Conservation (phyloP, 164 flowering plant species). For the Liriodendron chinense region DNA sequence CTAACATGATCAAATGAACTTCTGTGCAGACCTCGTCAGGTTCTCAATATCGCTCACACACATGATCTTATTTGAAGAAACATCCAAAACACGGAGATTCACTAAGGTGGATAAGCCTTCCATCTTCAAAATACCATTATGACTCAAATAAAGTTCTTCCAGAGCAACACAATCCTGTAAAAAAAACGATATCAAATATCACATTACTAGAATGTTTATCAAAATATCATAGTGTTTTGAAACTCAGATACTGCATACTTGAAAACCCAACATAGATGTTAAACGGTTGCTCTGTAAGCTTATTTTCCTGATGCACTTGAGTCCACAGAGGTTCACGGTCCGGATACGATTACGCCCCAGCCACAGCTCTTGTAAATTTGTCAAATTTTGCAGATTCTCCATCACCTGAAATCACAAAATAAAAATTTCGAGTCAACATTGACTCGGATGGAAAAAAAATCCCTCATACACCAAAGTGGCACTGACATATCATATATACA, state of each 20-base stretch:
- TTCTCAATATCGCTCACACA: slow-evolving; percentile 65
- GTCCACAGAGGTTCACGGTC: slow-evolving; percentile 72
- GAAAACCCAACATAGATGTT: slow-evolving; percentile 85
- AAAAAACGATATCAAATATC: neutral
- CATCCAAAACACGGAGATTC: slow-evolving; percentile 81
- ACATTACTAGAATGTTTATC: neutral
- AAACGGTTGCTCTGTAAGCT: slow-evolving; percentile 97
- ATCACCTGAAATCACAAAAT: slow-evolving; percentile 53
- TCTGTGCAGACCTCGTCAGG: slow-evolving; percentile 45
- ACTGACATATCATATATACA: too few relatives aligned
- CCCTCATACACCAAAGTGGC: neutral
- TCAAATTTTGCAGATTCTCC: slow-evolving; percentile 73
- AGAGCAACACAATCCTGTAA: slow-evolving; percentile 81
- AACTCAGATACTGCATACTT: slow-evolving; percentile 39
- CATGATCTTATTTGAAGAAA: slow-evolving; percentile 83
- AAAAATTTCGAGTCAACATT: neutral
- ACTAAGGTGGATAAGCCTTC: slow-evolving; percentile 80
- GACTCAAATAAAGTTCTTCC: slow-evolving; percentile 95
- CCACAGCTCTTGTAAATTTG: slow-evolving; percentile 87
- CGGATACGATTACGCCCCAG: slow-evolving; percentile 87
- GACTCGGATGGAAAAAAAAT: neutral
- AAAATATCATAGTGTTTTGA: neutral
- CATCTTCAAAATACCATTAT: slow-evolving; percentile 92
- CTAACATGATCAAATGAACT: neutral
- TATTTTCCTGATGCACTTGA: slow-evolving; percentile 75